Percentiles rank a stretch among this genome's conserved stretches.
phyloP scores from a whole-genome alignment of 163 green algal species.

The Trebouxiophyceae sp. region DNA sequence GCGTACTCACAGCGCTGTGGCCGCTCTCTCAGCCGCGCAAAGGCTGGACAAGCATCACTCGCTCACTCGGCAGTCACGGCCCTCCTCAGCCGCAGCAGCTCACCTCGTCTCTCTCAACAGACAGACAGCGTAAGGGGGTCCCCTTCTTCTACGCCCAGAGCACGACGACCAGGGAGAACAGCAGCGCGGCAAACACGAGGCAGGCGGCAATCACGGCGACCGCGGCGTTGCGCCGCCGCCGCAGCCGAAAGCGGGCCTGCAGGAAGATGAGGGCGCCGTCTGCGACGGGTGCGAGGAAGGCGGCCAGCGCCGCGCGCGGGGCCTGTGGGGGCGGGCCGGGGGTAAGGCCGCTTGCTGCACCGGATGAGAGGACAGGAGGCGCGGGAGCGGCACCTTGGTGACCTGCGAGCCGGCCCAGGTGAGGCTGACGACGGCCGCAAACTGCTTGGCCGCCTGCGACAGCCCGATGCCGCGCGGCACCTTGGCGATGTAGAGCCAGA shows the following conservation, averaged over 20 bases:
- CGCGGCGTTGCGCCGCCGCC: background rate
- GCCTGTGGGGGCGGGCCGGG: background rate
- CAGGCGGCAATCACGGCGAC: background rate
- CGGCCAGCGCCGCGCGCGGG: background rate
- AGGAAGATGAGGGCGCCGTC: constrained; percentile 1
- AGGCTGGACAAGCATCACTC: too few species aligned
- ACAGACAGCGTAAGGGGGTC: too few species aligned
- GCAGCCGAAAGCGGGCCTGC: background rate
- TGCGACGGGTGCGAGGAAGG: constrained; percentile 6
- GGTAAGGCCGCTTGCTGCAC: background rate
- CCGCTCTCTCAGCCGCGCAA: too few species aligned
- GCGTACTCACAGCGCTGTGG: too few species aligned
- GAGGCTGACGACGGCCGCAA: constrained; percentile 37
- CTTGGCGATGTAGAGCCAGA: constrained; percentile 29
- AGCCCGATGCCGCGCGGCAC: constrained; percentile 21
- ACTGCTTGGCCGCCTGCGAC: constrained; percentile 3
- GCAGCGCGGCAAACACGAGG: background rate
- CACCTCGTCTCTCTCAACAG: too few species aligned
- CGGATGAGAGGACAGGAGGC: background rate
- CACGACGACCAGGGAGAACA: too few species aligned
- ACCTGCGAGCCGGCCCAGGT: constrained; percentile 68
- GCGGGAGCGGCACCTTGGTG: constrained; percentile 46
- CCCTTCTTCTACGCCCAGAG: too few species aligned
- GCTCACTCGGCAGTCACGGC: too few species aligned
- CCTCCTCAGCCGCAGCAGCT: too few species aligned